Percentiles rank a stretch among this genome's conserved stretches.
phyloP scores from a whole-genome alignment of 352 stramenopile species.

The Elongisporangium prolatum region DNA sequence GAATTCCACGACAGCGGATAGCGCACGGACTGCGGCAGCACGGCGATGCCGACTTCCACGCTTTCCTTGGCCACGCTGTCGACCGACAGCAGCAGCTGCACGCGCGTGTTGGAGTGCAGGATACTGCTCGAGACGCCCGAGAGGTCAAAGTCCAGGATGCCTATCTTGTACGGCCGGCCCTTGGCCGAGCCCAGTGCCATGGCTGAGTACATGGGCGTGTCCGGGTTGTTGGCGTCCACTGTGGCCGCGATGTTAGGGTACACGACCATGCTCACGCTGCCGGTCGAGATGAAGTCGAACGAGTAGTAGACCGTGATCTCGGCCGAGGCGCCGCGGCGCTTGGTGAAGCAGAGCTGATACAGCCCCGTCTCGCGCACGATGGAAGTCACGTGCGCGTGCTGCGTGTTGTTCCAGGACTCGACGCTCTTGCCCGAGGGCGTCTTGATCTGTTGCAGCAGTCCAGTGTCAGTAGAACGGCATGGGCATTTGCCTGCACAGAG shows the following conservation, averaged over 20 bases:
- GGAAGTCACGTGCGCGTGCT: conserved; percentile 49
- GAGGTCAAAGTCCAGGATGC: conserved; percentile 68
- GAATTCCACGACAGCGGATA: conserved; percentile 70
- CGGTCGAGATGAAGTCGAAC: conserved; percentile 78
- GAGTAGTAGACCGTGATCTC: conserved; percentile 69
- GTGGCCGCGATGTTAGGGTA: conserved; percentile 63
- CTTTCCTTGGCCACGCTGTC: conserved; percentile 41
- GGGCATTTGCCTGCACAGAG: background rate
- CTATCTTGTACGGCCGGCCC: conserved; percentile 42
- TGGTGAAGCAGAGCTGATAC: conserved; percentile 76
- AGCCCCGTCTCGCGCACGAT: conserved; percentile 69
- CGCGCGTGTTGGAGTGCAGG: conserved; percentile 55
- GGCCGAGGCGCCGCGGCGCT: conserved; percentile 49
- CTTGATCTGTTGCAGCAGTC: conserved; percentile 30
- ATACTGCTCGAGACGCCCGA: conserved; percentile 59
- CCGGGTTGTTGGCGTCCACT: conserved; percentile 35
- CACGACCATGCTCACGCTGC: conserved; percentile 45
- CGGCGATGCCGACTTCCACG: conserved; percentile 46
- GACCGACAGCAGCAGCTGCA: conserved; percentile 67
- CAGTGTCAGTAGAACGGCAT: too few relatives aligned
- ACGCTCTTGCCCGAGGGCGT: conserved; percentile 47
- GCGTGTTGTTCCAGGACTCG: conserved; percentile 49
- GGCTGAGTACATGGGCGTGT: conserved; percentile 43
- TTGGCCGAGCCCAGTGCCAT: conserved; percentile 51
- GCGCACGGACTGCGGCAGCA: conserved; percentile 32